Percentiles rank a stretch among this genome's conserved stretches.
These are phyloP conservation scores for Trichoderma gamsii DNA, from an alignment of 495 filamentous ascomycete genomes.

Conservation along the genomic window DNA sequence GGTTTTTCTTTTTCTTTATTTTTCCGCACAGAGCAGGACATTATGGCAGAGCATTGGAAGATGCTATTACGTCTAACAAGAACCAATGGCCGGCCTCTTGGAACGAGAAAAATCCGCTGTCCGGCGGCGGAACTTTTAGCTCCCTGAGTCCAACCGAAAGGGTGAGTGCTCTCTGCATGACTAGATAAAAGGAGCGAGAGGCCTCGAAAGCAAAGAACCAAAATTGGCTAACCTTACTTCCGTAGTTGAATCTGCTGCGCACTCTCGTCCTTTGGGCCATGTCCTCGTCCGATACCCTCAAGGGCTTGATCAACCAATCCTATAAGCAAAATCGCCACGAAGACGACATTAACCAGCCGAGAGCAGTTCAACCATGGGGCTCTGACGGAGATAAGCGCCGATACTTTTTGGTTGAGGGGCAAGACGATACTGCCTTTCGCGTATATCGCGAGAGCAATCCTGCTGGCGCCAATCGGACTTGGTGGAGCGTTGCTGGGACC, in stretches of 20 bases:
- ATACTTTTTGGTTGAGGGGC: conserved; percentile 90
- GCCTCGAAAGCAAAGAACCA: background rate
- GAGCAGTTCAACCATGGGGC: conserved; percentile 94
- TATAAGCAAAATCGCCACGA: conserved; percentile 89
- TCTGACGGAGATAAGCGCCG: conserved; percentile 82
- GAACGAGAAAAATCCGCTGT: conserved; percentile 78
- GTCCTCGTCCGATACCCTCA: conserved; percentile 80
- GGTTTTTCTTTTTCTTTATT: background rate
- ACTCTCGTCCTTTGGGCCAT: conserved; percentile 84
- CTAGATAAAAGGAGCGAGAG: too few relatives aligned
- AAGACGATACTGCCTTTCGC: conserved; percentile 87
- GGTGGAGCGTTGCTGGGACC: conserved; percentile 86
- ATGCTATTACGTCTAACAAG: conserved; percentile 80
- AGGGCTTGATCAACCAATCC: conserved; percentile 70
- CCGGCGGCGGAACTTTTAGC: conserved; percentile 69
- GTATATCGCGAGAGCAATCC: conserved; percentile 95
- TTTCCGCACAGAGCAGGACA: conserved; percentile 60
- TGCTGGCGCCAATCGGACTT: conserved; percentile 65
- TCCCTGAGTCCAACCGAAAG: conserved; percentile 72
- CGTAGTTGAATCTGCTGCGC: conserved; percentile 72
- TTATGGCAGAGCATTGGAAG: conserved; percentile 86
- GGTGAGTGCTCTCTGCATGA: conserved; percentile 48
- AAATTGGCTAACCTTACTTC: background rate
- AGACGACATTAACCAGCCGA: conserved; percentile 85
- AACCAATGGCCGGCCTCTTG: conserved; percentile 85